Percentiles rank a stretch among this genome's conserved stretches.
These are phyloP conservation scores for Heracleum sosnowskyi DNA, from an alignment of 129 eudicot genomes.

Conservation along the genomic window DNA sequence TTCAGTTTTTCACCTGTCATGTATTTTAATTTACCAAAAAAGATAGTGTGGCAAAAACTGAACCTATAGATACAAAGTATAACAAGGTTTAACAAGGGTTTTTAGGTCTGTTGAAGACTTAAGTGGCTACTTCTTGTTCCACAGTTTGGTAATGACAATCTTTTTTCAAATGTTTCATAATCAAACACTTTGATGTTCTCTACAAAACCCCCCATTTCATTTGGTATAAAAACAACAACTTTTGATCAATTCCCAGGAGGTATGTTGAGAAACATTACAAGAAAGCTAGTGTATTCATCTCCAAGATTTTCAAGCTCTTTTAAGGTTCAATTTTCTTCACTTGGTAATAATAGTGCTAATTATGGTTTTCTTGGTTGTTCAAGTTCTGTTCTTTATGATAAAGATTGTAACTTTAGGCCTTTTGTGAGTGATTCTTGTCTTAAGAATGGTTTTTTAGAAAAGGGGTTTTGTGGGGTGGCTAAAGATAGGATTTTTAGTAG, in stretches of 20 bases:
- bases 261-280: constrained; percentile 62
- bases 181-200: constrained; percentile 41
- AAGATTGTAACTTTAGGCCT: constrained; percentile 12
- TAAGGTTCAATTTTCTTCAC: constrained; percentile 13
- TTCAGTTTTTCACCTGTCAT: too few relatives aligned
- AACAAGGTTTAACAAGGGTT: constrained; percentile 63
- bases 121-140: not conserved
- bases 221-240: not conserved
- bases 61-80: not conserved
- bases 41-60: too few relatives aligned
- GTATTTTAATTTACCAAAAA: too few relatives aligned
- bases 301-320: constrained; percentile 9
- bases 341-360: constrained; percentile 23
- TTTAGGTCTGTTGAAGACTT: constrained; percentile 20
- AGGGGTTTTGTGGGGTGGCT: constrained; percentile 22
- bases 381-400: constrained; percentile 13
- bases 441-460: constrained; percentile 19
- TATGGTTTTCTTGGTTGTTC: constrained; percentile 29
- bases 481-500: constrained; percentile 17
- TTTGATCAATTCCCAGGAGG: constrained; percentile 21
- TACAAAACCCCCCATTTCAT: constrained; percentile 26
- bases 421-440: constrained; percentile 15
- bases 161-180: not conserved
- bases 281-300: constrained; percentile 21
- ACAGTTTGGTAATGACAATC: too few relatives aligned